Evolutionary conservation across 306 rosid species (phyloP).

Genomic region (Psophocarpus tetragonolobus): DNA sequence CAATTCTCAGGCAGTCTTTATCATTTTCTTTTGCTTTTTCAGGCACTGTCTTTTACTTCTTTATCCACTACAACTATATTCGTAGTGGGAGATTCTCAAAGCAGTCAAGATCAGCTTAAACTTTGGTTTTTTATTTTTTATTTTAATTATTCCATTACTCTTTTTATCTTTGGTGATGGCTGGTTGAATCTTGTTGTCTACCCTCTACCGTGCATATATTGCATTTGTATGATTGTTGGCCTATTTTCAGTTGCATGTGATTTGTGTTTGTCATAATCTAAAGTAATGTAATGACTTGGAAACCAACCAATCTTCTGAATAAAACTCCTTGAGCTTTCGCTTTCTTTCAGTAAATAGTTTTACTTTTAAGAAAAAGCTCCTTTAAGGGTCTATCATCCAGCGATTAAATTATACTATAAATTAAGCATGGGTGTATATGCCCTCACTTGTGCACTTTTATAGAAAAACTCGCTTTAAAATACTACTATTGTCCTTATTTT

Average conservation of each 20-base stretch:
- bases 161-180: conserved; percentile 4
- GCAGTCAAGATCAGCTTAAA: background rate
- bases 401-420: background rate
- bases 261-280: background rate
- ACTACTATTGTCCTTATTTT: background rate
- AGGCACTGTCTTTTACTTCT: conserved; percentile 28
- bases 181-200: conserved; percentile 5
- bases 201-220: background rate
- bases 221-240: background rate
- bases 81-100: conserved; percentile 10
- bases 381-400: background rate
- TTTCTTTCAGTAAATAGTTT: background rate
- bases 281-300: background rate
- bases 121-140: background rate
- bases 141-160: background rate
- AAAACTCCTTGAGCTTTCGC: background rate
- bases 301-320: conserved; percentile 27
- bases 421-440: background rate
- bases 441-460: background rate
- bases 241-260: background rate
- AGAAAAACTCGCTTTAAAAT: background rate
- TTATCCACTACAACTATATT: background rate
- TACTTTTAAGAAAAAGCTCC: background rate
- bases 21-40: conserved; percentile 26
- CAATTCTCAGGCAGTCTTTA: conserved; percentile 19